Conservation (phyloP, 2,329 filamentous ascomycete species). For the Trichophyton equinum region DNA sequence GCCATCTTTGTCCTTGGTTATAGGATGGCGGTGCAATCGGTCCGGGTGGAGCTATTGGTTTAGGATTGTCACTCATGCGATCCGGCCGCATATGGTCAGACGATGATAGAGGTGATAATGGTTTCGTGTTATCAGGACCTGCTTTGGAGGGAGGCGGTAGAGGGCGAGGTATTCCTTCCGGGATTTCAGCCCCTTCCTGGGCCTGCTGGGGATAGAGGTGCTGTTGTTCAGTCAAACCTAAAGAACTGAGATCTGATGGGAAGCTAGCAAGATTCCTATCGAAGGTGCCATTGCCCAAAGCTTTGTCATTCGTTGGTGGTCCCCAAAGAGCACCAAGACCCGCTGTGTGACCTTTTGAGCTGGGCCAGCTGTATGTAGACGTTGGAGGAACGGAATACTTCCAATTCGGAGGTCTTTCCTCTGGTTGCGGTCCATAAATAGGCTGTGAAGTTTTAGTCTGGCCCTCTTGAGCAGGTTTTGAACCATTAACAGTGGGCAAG, state of each 20-base stretch:
- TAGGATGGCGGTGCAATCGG: slow-evolving; percentile 37
- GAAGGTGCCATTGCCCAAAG: slow-evolving; percentile 53
- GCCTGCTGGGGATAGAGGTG: slow-evolving; percentile 21
- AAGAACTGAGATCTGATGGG: slow-evolving; percentile 32
- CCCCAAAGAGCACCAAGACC: slow-evolving; percentile 46
- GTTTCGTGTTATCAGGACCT: slow-evolving; percentile 22
- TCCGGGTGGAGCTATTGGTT: slow-evolving; percentile 31
- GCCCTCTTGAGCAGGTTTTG: slow-evolving; percentile 9
- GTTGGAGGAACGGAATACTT: slow-evolving; percentile 24
- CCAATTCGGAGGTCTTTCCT: slow-evolving; percentile 28
- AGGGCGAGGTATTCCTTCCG: slow-evolving; percentile 16
- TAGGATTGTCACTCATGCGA: slow-evolving; percentile 27
- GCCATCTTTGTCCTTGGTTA: slow-evolving; percentile 17
- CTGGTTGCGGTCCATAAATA: slow-evolving; percentile 17
- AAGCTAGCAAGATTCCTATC: slow-evolving; percentile 41
- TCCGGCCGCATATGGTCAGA: slow-evolving; percentile 27
- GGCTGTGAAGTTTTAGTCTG: slow-evolving; percentile 9
- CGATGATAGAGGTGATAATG: slow-evolving; percentile 27
- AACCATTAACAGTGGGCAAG: slow-evolving; percentile 2
- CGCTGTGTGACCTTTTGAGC: slow-evolving; percentile 25
- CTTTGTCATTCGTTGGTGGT: slow-evolving; percentile 41
- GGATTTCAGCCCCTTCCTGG: slow-evolving; percentile 11
- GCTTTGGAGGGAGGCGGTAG: slow-evolving; percentile 21
- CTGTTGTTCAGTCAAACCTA: slow-evolving; percentile 29
- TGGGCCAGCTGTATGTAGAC: slow-evolving; percentile 26